Conservation (phyloP, 257 asterid species). For the Ballota nigra region DNA sequence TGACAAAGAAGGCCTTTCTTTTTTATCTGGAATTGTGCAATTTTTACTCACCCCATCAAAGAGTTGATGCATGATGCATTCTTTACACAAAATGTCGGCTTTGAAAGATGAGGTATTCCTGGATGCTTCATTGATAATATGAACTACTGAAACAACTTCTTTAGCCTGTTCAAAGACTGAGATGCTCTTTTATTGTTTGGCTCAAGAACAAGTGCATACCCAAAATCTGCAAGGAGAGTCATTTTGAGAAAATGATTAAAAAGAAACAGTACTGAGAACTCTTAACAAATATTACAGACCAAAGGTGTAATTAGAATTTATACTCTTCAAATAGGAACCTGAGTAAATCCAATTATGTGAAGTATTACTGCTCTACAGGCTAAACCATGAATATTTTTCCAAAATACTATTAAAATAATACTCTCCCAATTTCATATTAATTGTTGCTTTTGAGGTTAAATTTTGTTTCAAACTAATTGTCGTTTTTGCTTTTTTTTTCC, state of each 20-base stretch:
- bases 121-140: conserved; percentile 17
- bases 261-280: not conserved
- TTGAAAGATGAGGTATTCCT: conserved; percentile 13
- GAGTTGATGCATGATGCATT: not conserved
- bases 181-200: conserved; percentile 96
- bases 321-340: not conserved
- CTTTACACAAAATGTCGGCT: conserved; percentile 18
- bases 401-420: no score
- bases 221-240: conserved; percentile 60
- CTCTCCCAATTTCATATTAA: no score
- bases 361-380: not conserved
- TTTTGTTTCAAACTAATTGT: no score
- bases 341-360: not conserved
- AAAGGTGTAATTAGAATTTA: not conserved
- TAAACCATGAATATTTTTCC: conserved; percentile 4
- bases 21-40: conserved; percentile 10
- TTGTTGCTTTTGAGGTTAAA: no score
- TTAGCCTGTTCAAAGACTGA: conserved; percentile 63
- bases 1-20: conserved; percentile 21
- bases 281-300: not conserved
- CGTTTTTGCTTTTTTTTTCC: no score
- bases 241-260: not conserved
- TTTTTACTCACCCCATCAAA: not conserved
- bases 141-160: conserved; percentile 50
- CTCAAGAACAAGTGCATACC: conserved; percentile 83